Conservation (phyloP, 2,329 filamentous ascomycete genomes). For the Aspergillus spinulosporus region DNA sequence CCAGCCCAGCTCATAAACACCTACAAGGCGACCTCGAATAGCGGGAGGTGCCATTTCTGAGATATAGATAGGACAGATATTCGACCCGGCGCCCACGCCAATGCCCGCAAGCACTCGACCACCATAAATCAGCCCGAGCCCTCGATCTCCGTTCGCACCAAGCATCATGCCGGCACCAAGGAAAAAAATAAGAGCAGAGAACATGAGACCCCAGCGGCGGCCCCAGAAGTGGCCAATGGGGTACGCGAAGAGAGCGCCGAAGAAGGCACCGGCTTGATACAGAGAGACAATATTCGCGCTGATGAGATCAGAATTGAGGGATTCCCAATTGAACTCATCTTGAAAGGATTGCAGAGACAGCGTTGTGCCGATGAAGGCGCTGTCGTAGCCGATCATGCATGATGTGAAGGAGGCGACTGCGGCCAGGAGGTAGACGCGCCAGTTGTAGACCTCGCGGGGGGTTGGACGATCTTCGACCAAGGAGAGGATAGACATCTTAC, state of each 20-base stretch:
- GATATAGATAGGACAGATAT: slow-evolving; percentile 62
- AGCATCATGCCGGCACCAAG: slow-evolving; percentile 73
- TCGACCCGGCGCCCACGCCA: slow-evolving; percentile 57
- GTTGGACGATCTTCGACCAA: slow-evolving; percentile 53
- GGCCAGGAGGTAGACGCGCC: slow-evolving; percentile 58
- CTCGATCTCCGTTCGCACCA: slow-evolving; percentile 61
- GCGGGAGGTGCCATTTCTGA: slow-evolving; percentile 59
- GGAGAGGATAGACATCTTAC: slow-evolving; percentile 38
- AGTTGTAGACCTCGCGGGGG: slow-evolving; percentile 60
- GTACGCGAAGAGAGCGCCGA: slow-evolving; percentile 72
- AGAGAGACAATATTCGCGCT: slow-evolving; percentile 76
- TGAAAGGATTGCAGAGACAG: slow-evolving; percentile 69
- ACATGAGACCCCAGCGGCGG: slow-evolving; percentile 62
- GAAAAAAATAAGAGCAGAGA: slow-evolving; percentile 65
- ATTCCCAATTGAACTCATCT: slow-evolving; percentile 64
- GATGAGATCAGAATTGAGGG: slow-evolving; percentile 55
- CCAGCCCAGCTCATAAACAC: slow-evolving; percentile 59
- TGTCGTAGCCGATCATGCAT: slow-evolving; percentile 65
- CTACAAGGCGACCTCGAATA: slow-evolving; percentile 60
- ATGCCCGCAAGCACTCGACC: slow-evolving; percentile 60
- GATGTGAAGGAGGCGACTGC: slow-evolving; percentile 57
- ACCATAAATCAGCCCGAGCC: slow-evolving; percentile 61
- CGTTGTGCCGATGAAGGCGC: slow-evolving; percentile 77
- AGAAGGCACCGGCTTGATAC: slow-evolving; percentile 82
- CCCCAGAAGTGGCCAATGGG: slow-evolving; percentile 66